Conservation (phyloP, 1,139 yeast genomes). For the Zygosaccharomyces sapae region DNA sequence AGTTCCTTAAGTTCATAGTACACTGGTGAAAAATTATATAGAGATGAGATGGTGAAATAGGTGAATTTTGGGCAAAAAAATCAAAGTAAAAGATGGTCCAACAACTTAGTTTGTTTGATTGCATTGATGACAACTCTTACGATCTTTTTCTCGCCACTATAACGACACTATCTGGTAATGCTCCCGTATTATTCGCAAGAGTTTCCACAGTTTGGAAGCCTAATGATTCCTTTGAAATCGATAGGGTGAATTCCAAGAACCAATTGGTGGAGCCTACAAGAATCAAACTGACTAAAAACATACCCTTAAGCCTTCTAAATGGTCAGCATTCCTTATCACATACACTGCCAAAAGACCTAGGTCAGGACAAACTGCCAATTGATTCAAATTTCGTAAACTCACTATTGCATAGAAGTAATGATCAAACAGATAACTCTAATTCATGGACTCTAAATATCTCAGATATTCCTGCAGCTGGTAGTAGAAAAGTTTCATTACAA, state of each 20-base stretch:
- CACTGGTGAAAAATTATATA: not conserved
- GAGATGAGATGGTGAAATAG: not conserved
- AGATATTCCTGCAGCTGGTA: constrained; percentile 86
- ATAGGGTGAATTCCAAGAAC: constrained; percentile 29
- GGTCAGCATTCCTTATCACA: constrained; percentile 11
- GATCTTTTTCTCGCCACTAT: constrained; percentile 36
- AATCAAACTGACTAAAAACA: constrained; percentile 25
- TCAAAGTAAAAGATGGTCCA: constrained; percentile 36
- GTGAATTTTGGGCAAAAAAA: not conserved
- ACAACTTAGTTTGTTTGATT: constrained; percentile 37
- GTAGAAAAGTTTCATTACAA: constrained; percentile 58
- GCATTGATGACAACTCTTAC: constrained; percentile 33
- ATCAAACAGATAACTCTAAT: not conserved
- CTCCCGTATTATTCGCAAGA: constrained; percentile 33
- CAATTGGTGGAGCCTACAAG: constrained; percentile 34
- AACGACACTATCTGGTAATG: constrained; percentile 37
- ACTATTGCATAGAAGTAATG: constrained; percentile 5
- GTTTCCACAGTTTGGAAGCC: constrained; percentile 37
- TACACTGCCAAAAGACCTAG: constrained; percentile 13
- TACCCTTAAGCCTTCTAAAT: constrained; percentile 22
- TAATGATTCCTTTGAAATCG: constrained; percentile 29
- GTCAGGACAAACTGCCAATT: constrained; percentile 12
- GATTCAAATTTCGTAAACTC: constrained; percentile 7
- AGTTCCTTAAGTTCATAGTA: not conserved
- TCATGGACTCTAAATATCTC: constrained; percentile 65